phyloP scores from a whole-genome alignment of 768 basidiomycete species.

The Imleria badia region DNA sequence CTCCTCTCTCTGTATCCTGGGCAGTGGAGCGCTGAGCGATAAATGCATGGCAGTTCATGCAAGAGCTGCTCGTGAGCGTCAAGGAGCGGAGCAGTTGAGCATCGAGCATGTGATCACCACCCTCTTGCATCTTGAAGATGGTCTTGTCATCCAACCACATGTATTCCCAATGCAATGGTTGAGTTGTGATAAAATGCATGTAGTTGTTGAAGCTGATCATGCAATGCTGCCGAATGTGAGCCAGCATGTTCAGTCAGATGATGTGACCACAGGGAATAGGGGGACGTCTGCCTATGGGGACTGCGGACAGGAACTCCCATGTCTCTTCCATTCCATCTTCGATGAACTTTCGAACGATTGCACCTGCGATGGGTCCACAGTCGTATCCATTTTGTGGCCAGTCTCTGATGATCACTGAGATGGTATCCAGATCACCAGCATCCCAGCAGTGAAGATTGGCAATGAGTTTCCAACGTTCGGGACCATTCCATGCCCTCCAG shows the following conservation, averaged over 20 bases:
- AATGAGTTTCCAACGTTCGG: not conserved
- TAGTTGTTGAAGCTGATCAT: not conserved
- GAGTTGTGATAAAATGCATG: not conserved
- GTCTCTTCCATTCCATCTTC: not conserved
- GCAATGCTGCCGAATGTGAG: not conserved
- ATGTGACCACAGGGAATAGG: slow-evolving; percentile 2
- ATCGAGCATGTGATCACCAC: not conserved
- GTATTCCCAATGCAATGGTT: not conserved
- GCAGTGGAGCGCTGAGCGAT: not conserved
- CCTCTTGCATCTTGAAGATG: not conserved
- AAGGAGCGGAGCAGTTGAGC: not conserved
- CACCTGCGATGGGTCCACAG: slow-evolving; percentile 1
- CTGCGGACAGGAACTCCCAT: not conserved
- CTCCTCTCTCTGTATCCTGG: too few species aligned
- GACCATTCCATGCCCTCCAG: slow-evolving; percentile 1
- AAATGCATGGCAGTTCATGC: not conserved
- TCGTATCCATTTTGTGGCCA: slow-evolving; percentile 9
- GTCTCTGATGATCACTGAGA: not conserved
- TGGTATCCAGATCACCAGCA: not conserved
- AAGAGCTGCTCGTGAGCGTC: not conserved
- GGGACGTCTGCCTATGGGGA: not conserved
- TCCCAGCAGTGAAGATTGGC: slow-evolving; percentile 1
- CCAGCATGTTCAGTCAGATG: not conserved
- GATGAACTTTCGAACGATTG: not conserved
- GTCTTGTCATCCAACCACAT: not conserved